Evolutionary conservation across 306 rosid genomes (phyloP).

Genomic region (Dalbergia cultrata): DNA sequence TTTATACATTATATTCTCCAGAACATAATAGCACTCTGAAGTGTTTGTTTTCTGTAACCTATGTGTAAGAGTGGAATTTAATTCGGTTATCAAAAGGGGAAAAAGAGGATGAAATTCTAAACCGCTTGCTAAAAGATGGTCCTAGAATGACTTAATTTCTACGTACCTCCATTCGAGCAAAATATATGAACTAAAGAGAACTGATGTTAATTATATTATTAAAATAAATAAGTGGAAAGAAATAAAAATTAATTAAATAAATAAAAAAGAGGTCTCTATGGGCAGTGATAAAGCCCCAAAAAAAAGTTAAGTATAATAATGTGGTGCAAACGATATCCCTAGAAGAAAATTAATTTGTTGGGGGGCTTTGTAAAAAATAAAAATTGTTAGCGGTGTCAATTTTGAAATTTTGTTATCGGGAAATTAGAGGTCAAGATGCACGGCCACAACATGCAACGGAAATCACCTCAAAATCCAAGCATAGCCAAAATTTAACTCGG

Average conservation of each 20-base stretch:
- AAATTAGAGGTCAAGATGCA: neutral
- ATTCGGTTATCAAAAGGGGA: no score
- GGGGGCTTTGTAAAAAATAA: no score
- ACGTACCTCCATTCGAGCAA: neutral
- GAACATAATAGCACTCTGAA: neutral
- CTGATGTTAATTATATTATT: neutral
- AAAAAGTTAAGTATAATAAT: no score
- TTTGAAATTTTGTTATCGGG: neutral
- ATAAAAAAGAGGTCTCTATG: neutral
- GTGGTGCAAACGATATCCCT: neutral
- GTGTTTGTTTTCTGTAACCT: no score
- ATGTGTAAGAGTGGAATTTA: no score
- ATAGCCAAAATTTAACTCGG: slow-evolving; percentile 9
- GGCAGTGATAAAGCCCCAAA: no score
- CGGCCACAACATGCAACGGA: neutral
- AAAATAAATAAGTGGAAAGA: neutral
- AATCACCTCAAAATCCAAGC: neutral
- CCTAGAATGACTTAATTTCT: neutral
- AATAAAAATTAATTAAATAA: no score
- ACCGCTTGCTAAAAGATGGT: neutral
- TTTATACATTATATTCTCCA: no score
- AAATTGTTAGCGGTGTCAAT: neutral
- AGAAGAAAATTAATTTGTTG: no score
- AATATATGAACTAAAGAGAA: neutral
- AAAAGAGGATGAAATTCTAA: neutral